phyloP scores from a whole-genome alignment of 2,329 filamentous ascomycete genomes.

The Neobulgaria alba region DNA sequence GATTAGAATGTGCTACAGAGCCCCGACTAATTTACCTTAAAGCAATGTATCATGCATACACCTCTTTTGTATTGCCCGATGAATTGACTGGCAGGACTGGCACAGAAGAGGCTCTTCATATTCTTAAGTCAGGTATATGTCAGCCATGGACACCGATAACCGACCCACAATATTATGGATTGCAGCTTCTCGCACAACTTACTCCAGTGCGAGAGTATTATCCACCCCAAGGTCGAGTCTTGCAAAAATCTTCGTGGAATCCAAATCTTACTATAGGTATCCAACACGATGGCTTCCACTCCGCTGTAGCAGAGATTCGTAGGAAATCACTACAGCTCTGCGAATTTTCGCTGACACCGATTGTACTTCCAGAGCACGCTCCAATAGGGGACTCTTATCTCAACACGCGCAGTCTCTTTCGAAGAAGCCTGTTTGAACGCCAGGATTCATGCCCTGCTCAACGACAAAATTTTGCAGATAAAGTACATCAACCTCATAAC shows the following conservation, averaged over 20 bases:
- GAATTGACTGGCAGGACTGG: not conserved
- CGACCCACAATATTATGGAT: not conserved
- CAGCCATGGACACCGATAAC: not conserved
- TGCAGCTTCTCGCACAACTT: not conserved
- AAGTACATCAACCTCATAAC: not conserved
- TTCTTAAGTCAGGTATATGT: not conserved
- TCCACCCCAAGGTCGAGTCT: not conserved
- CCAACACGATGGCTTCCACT: not conserved
- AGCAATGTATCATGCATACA: slow-evolving; percentile 50
- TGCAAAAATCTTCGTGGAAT: not conserved
- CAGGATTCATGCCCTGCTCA: not conserved
- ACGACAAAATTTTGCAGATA: not conserved
- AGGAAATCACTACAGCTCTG: not conserved
- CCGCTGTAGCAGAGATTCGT: not conserved
- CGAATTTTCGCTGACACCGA: not conserved
- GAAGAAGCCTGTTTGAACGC: not conserved
- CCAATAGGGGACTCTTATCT: not conserved
- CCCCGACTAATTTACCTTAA: slow-evolving; percentile 46
- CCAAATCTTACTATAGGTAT: not conserved
- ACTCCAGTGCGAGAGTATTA: not conserved
- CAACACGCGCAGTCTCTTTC: not conserved
- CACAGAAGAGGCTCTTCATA: not conserved
- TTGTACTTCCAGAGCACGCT: not conserved
- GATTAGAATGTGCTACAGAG: slow-evolving; percentile 49
- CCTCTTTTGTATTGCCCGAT: slow-evolving; percentile 35